Percentiles rank a stretch among this genome's conserved stretches.
Evolutionary conservation across 108 stramenopile species (phyloP).

Genomic region (Nitzschia sp.): DNA sequence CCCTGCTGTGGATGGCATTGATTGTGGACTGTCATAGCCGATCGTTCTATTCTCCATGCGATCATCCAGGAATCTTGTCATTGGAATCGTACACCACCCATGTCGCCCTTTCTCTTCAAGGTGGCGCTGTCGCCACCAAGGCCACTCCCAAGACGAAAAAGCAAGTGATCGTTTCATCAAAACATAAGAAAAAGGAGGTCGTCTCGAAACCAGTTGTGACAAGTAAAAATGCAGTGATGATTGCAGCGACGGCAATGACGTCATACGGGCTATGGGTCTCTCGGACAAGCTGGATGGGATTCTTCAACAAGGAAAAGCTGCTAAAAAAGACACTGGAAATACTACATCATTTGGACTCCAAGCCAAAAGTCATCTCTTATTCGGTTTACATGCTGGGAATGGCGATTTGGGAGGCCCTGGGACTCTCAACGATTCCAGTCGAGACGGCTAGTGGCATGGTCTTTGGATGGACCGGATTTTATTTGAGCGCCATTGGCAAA

Average conservation of each 20-base stretch:
- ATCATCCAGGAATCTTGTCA: too few relatives aligned
- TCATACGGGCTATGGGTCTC: conserved; percentile 13
- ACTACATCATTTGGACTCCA: conserved; percentile 22
- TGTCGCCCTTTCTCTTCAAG: background rate
- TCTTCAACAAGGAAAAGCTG: conserved; percentile 34
- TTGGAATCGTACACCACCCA: background rate
- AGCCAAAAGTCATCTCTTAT: conserved; percentile 20
- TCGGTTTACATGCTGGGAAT: conserved; percentile 36
- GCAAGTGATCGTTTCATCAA: too few relatives aligned
- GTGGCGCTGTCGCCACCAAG: background rate
- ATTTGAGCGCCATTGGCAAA: conserved; percentile 54
- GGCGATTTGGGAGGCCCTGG: conserved; percentile 49
- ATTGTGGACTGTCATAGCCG: too few relatives aligned
- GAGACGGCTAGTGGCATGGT: conserved; percentile 64
- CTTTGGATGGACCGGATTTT: conserved; percentile 37
- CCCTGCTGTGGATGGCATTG: too few relatives aligned
- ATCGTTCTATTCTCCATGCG: background rate
- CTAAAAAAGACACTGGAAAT: conserved; percentile 27
- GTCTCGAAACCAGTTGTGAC: background rate
- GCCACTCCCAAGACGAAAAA: background rate
- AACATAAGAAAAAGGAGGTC: background rate
- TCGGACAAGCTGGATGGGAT: conserved; percentile 17
- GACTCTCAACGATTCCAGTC: conserved; percentile 57
- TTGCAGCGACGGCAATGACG: background rate
- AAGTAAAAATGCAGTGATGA: background rate